Evolutionary conservation across 1,284 basidiomycete genomes (phyloP), one percentile per base, ranked within the genome.

Genomic region (Naganishia albida): DNA sequence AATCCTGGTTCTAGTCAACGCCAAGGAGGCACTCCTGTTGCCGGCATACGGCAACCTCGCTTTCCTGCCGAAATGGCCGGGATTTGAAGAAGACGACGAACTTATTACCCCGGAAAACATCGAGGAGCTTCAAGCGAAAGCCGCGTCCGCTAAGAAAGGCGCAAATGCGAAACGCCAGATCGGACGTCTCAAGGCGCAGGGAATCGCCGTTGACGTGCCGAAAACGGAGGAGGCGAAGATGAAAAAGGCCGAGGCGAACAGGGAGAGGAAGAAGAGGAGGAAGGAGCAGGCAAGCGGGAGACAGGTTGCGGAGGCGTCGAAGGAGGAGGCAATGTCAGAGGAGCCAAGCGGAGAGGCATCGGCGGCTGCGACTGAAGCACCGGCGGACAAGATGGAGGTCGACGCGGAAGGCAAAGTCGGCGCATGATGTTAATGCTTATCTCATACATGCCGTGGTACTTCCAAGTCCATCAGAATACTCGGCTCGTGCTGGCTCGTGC

Each of bases 81-180:
- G 77, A 0, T 69, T 75, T 28, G 78, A 79, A 63, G 78, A 78
- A 62, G 78, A 77, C 63, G 75, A 76, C 26, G 77, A 75, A 44
- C 64, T 69, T 2, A 68, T 69, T 26, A 68, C 68, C 3, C 68
- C 60, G 63, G 74, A 74, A 34, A 39, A 39, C 20, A 54, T 59
- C 26, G 50, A 39, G 42, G 55, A 57, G 18, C 42, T 62, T 1
- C 73, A 74, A 40, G 62, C 71, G 6, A 70, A 71, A 34, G 69
- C 69, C 2, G 65, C 73, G 3, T 28, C 69, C 6, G 56, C 34
- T 42, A 57, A 62, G 50, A 28, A 46, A 38, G 54, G 65, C 39
- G 53, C 65, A 43, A 63, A 64, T n/a, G 50, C 55, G 38, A 64
- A 62, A 48, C 56, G 65, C 23, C 34, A 49, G 46, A 66, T 80